Evolutionary conservation across 2,329 filamentous ascomycete genomes (phyloP).

Genomic region (Paradendryphiella salina): DNA sequence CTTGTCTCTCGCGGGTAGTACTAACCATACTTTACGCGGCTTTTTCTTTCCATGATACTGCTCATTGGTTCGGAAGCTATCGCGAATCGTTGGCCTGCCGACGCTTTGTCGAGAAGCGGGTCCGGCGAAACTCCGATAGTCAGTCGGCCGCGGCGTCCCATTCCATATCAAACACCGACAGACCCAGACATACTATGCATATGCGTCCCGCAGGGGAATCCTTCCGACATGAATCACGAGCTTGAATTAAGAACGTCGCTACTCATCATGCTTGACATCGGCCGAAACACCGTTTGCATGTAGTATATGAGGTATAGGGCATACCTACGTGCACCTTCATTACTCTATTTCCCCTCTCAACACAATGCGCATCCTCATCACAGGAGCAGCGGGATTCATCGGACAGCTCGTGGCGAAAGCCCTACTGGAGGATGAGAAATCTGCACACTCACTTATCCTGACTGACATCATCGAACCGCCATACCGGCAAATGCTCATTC

Average conservation of each 20-base stretch:
- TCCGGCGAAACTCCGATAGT: slow-evolving; percentile 11
- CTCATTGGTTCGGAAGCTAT: slow-evolving; percentile 1
- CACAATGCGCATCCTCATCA: slow-evolving; percentile 57
- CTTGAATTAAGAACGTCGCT: not conserved
- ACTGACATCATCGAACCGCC: slow-evolving; percentile 59
- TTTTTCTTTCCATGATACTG: not conserved
- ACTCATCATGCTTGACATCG: not conserved
- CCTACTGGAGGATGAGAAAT: slow-evolving; percentile 54
- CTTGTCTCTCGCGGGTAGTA: too few species aligned
- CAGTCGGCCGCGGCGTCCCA: not conserved
- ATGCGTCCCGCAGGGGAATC: not conserved
- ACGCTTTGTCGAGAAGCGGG: slow-evolving; percentile 11
- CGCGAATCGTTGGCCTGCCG: slow-evolving; percentile 5
- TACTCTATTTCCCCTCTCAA: not conserved
- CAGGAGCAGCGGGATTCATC: slow-evolving; percentile 64
- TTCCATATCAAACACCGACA: not conserved
- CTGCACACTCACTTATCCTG: slow-evolving; percentile 52
- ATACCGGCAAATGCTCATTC: slow-evolving; percentile 50
- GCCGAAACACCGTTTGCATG: not conserved
- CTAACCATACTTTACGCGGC: too few species aligned
- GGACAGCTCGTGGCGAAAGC: slow-evolving; percentile 60
- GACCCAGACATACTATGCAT: not conserved
- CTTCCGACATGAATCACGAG: not conserved
- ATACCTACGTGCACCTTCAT: not conserved
- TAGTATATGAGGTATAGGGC: slow-evolving; percentile 6